Evolutionary conservation across 228 moss, liverwort and hornwort genomes (phyloP).

Genomic region (Sphagnum magellanicum): DNA sequence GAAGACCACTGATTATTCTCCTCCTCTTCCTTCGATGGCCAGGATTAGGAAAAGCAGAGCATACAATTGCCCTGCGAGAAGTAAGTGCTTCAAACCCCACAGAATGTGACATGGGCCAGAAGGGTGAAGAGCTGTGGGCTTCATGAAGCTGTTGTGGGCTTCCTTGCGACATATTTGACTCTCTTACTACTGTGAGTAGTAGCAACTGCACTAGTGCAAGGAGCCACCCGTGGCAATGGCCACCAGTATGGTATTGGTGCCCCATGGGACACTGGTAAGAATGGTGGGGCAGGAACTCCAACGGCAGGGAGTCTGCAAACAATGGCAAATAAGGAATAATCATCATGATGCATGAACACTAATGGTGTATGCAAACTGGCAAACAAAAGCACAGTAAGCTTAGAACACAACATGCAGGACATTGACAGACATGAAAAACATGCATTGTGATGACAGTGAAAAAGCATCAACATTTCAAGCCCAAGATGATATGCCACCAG

Average conservation of each 20-base stretch:
- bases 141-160: constrained; percentile 18
- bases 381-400: no score
- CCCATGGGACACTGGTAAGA: constrained; percentile 59
- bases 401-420: no score
- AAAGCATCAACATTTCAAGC: no score
- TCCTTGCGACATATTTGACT: constrained; percentile 24
- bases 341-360: no score
- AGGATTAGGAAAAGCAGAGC: no score
- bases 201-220: constrained; percentile 38
- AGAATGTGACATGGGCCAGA: neutral
- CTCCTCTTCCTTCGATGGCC: no score
- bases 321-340: neutral
- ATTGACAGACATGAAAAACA: no score
- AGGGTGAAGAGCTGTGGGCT: neutral
- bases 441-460: no score
- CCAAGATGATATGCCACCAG: no score
- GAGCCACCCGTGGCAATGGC: constrained; percentile 74
- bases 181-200: constrained; percentile 35
- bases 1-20: no score
- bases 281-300: constrained; percentile 94
- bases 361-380: no score
- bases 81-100: neutral
- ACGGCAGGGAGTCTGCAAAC: constrained; percentile 98
- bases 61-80: no score
- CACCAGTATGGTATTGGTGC: constrained; percentile 49